Conservation (phyloP, 805 yeast species). For the Nakazawaea ishiwadae region DNA sequence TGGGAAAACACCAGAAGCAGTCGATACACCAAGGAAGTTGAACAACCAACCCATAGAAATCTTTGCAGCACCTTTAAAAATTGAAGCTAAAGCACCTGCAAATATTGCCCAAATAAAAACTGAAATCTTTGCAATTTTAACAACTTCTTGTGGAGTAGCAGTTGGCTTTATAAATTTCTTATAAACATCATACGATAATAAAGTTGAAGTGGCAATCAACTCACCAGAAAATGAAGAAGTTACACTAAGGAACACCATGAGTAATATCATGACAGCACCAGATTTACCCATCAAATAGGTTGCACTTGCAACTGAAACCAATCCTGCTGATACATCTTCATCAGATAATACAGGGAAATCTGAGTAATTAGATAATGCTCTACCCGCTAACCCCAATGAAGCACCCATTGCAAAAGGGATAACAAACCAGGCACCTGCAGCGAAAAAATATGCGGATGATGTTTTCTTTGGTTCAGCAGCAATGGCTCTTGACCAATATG, state of each 20-base stretch:
- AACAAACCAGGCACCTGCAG: conserved; percentile 33
- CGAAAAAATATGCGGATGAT: conserved; percentile 30
- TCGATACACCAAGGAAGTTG: conserved; percentile 27
- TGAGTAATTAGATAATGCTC: conserved; percentile 20
- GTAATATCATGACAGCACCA: conserved; percentile 23
- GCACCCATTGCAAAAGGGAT: conserved; percentile 33
- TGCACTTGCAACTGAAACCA: conserved; percentile 46
- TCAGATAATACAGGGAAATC: conserved; percentile 27
- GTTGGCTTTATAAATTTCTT: conserved; percentile 22
- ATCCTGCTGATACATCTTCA: conserved; percentile 42
- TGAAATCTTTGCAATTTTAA: conserved; percentile 19
- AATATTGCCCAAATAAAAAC: conserved; percentile 24
- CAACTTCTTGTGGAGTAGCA: conserved; percentile 23
- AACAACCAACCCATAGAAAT: conserved; percentile 33
- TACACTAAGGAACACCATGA: conserved; percentile 31
- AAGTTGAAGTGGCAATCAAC: conserved; percentile 34
- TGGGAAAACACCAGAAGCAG: conserved; percentile 26
- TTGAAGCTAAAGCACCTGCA: conserved; percentile 25
- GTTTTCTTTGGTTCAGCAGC: conserved; percentile 33
- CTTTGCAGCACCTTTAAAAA: conserved; percentile 22
- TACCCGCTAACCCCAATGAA: conserved; percentile 26
- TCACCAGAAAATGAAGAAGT: conserved; percentile 39
- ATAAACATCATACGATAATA: conserved; percentile 25
- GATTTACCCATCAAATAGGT: conserved; percentile 32
- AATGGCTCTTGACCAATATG: conserved; percentile 37